Conservation (phyloP, 2,329 filamentous ascomycete species). For the Aureobasidium namibiae region DNA sequence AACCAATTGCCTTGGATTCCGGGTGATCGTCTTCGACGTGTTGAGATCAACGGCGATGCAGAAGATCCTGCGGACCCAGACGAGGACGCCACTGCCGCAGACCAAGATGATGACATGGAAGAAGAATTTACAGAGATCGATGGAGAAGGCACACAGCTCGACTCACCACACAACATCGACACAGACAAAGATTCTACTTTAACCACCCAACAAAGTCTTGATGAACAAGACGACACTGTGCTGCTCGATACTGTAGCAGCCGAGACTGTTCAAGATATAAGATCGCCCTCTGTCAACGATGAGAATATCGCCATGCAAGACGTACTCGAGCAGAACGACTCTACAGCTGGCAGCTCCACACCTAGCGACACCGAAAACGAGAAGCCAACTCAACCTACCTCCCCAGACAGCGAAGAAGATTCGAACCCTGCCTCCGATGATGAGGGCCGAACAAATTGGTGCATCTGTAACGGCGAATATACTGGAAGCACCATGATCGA, state of each 20-base stretch:
- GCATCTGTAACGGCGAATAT: neutral
- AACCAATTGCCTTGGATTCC: neutral
- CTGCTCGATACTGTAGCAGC: neutral
- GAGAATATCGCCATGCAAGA: neutral
- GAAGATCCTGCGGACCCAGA: neutral
- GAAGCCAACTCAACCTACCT: too few species aligned
- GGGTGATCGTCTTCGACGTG: neutral
- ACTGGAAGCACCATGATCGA: neutral
- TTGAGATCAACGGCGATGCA: neutral
- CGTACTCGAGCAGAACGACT: neutral
- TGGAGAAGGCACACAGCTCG: neutral
- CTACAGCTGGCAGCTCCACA: neutral
- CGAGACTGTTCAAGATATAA: too few species aligned
- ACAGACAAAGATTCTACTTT: neutral
- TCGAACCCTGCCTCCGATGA: neutral
- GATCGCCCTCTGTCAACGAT: neutral
- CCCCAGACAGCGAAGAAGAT: neutral
- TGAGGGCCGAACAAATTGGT: neutral
- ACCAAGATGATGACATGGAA: neutral
- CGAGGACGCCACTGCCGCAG: too few species aligned
- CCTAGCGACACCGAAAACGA: neutral
- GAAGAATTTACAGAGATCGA: neutral
- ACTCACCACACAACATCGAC: neutral
- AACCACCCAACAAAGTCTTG: neutral
- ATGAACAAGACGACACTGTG: neutral